Percentiles rank a stretch among this genome's conserved stretches.
Evolutionary conservation across 768 basidiomycete genomes (phyloP).

Genomic region (Suillus cothurnatus): DNA sequence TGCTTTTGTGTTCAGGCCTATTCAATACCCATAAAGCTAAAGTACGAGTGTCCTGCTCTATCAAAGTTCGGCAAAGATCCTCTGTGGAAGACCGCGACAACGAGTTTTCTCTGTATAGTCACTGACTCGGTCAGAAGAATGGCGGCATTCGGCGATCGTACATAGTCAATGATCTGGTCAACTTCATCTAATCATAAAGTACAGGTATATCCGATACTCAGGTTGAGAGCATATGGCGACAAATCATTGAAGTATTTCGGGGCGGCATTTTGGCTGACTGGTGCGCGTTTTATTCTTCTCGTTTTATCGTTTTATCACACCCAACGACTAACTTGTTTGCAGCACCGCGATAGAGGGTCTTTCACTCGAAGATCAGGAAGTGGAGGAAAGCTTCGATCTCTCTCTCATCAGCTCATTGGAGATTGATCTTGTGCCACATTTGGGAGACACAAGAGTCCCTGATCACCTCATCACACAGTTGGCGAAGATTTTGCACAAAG

Average conservation of each 20-base stretch:
- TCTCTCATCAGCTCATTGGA: constrained; percentile 76
- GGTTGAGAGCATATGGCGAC: constrained; percentile 83
- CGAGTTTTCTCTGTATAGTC: constrained; percentile 71
- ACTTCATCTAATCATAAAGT: not conserved
- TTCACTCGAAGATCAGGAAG: constrained; percentile 64
- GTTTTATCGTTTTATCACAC: not conserved
- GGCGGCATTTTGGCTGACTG: constrained; percentile 86
- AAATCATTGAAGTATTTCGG: constrained; percentile 76
- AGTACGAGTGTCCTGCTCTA: constrained; percentile 90
- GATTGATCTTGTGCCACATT: constrained; percentile 74
- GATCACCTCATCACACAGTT: constrained; percentile 70
- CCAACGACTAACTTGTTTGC: not conserved
- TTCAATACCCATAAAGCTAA: constrained; percentile 88
- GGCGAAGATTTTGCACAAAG: constrained; percentile 70
- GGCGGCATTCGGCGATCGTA: constrained; percentile 53
- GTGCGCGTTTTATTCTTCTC: constrained; percentile 43
- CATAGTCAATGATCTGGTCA: constrained; percentile 14
- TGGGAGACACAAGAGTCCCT: constrained; percentile 70
- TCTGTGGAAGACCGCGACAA: constrained; percentile 93
- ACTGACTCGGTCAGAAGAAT: constrained; percentile 63
- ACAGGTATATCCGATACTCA: constrained; percentile 62
- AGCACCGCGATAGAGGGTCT: constrained; percentile 62
- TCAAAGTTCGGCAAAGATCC: constrained; percentile 85
- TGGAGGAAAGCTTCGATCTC: constrained; percentile 85
- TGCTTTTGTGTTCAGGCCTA: constrained; percentile 61